Evolutionary conservation across 2,329 filamentous ascomycete species (phyloP).

Genomic region (Curvularia eragrostidis): DNA sequence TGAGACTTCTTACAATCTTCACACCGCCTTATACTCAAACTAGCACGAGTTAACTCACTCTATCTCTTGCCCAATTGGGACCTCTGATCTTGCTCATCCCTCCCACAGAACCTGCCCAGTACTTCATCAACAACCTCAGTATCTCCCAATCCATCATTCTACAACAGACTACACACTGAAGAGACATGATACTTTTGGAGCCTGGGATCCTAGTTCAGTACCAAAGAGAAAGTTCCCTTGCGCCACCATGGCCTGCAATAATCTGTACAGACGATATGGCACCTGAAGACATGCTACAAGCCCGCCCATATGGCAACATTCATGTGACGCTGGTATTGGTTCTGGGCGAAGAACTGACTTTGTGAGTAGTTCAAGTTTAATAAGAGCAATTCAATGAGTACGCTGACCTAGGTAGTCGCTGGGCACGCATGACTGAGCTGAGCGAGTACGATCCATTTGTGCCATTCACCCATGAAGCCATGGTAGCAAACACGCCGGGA

Average conservation of each 20-base stretch:
- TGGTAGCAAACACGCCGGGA: slow-evolving; percentile 4
- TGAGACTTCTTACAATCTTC: background rate
- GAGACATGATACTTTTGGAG: background rate
- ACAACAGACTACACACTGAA: background rate
- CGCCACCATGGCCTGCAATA: slow-evolving; percentile 28
- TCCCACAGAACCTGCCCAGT: background rate
- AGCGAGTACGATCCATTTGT: slow-evolving; percentile 21
- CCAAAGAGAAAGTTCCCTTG: background rate
- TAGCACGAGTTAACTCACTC: background rate
- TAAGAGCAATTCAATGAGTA: too few species aligned
- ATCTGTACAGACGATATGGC: slow-evolving; percentile 31
- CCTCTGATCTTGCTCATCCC: background rate
- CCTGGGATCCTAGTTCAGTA: slow-evolving; percentile 25
- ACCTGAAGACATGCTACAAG: slow-evolving; percentile 10
- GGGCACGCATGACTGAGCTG: slow-evolving; percentile 25
- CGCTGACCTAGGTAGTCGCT: slow-evolving; percentile 24
- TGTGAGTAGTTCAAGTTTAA: slow-evolving; percentile 15
- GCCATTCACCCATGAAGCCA: slow-evolving; percentile 2
- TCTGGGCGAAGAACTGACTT: slow-evolving; percentile 17
- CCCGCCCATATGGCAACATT: slow-evolving; percentile 20
- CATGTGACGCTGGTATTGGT: slow-evolving; percentile 23
- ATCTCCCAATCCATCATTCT: background rate
- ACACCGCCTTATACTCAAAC: background rate
- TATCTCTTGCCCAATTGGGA: background rate
- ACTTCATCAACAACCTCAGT: background rate